These are phyloP conservation scores for Acanthamoeba sp. DNA, from an alignment of 208 protist genomes.

Conservation along the genomic window DNA sequence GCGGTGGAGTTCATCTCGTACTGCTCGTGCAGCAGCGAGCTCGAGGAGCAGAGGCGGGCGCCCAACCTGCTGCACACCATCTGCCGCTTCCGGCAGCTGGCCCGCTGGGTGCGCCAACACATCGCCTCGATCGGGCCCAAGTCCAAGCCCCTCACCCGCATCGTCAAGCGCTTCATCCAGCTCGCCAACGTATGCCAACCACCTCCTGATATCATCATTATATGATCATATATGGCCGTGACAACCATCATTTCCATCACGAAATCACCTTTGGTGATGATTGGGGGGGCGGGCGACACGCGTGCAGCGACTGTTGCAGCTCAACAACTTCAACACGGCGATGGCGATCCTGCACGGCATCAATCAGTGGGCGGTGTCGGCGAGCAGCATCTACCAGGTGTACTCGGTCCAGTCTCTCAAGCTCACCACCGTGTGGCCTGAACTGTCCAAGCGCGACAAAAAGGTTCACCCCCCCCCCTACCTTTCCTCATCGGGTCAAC, in stretches of 20 bases:
- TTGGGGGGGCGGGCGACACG: neutral
- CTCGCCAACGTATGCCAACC: slow-evolving; percentile 1
- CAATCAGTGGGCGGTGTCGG: slow-evolving; percentile 34
- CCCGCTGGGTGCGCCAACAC: slow-evolving; percentile 22
- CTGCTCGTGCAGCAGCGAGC: slow-evolving; percentile 10
- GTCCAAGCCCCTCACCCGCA: slow-evolving; percentile 35
- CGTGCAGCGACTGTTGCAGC: neutral
- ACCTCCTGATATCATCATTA: neutral
- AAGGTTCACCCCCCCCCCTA: neutral
- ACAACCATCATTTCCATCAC: too few species aligned
- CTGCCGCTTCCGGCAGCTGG: neutral
- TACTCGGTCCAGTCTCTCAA: slow-evolving; percentile 32
- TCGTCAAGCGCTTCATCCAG: slow-evolving; percentile 56
- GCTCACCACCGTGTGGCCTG: slow-evolving; percentile 29
- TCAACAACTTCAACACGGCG: slow-evolving; percentile 64
- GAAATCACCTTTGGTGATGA: too few species aligned
- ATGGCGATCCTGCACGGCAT: slow-evolving; percentile 60
- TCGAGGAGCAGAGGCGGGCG: neutral
- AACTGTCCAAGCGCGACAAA: slow-evolving; percentile 44
- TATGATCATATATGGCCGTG: too few species aligned
- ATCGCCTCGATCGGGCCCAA: slow-evolving; percentile 16
- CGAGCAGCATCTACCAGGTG: neutral
- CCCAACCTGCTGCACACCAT: slow-evolving; percentile 25
- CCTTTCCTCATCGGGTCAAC: neutral
- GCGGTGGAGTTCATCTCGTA: slow-evolving; percentile 28